Conservation (phyloP, 2,329 filamentous ascomycete species). For the Podosphaera fusca region DNA sequence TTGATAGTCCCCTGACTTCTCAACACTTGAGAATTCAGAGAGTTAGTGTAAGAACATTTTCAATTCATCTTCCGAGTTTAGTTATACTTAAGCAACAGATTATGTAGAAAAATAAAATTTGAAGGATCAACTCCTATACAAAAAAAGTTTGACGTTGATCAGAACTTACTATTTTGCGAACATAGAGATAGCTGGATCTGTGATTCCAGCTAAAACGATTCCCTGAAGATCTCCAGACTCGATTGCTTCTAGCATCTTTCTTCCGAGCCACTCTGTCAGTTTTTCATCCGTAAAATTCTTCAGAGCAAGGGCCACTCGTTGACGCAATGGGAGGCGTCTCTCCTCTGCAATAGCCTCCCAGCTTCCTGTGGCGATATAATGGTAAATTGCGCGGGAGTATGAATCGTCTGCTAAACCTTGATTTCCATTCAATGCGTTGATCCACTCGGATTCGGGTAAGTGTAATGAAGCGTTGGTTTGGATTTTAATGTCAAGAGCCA, state of each 20-base stretch:
- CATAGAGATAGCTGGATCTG: slow-evolving; percentile 48
- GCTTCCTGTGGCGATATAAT: slow-evolving; percentile 52
- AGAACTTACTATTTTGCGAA: slow-evolving; percentile 24
- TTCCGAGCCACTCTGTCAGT: slow-evolving; percentile 43
- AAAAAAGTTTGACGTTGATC: neutral
- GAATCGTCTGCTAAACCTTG: slow-evolving; percentile 38
- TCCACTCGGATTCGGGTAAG: slow-evolving; percentile 13
- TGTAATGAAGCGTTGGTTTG: slow-evolving; percentile 22
- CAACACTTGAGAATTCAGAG: slow-evolving; percentile 20
- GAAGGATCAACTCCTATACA: neutral
- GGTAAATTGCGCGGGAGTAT: slow-evolving; percentile 58
- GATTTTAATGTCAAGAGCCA: slow-evolving; percentile 40
- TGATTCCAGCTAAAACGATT: slow-evolving; percentile 56
- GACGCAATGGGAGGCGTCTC: slow-evolving; percentile 46
- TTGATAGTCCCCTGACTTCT: slow-evolving; percentile 56
- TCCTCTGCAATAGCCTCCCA: slow-evolving; percentile 56
- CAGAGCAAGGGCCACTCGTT: slow-evolving; percentile 52
- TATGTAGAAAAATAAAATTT: neutral
- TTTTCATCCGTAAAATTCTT: slow-evolving; percentile 38
- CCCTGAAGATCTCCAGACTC: slow-evolving; percentile 51
- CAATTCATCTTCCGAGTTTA: neutral
- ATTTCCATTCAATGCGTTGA: slow-evolving; percentile 10
- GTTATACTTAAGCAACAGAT: neutral
- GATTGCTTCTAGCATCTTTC: slow-evolving; percentile 37
- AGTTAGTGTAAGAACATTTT: neutral